Conservation (phyloP, 208 protist species). For the Porcisia deanei region DNA sequence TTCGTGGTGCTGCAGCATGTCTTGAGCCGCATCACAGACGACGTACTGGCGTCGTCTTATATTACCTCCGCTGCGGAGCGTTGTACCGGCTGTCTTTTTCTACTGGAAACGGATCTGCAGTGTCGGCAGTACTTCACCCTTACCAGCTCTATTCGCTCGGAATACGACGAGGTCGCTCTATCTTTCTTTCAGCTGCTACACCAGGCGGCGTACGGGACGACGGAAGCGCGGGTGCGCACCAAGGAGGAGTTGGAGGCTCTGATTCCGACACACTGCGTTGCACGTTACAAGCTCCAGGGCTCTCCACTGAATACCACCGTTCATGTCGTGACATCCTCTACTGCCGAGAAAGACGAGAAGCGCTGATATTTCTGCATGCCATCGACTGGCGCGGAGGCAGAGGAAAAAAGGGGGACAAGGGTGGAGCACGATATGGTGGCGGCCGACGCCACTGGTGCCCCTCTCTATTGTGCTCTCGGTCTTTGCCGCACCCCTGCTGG, state of each 20-base stretch:
- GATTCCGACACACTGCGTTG: conserved; percentile 27
- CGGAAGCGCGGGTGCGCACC: conserved; percentile 36
- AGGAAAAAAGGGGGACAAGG: too few relatives aligned
- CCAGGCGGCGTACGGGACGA: conserved; percentile 36
- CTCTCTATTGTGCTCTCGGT: too few relatives aligned
- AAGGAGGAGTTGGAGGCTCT: conserved; percentile 48
- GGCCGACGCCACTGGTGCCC: too few relatives aligned
- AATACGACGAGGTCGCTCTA: conserved; percentile 49
- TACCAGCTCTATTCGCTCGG: conserved; percentile 26
- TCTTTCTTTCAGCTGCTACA: conserved; percentile 56
- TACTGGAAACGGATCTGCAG: conserved; percentile 68
- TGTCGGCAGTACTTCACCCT: conserved; percentile 71
- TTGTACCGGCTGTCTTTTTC: conserved; percentile 47
- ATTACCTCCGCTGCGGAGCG: conserved; percentile 14
- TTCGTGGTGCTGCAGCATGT: conserved; percentile 83
- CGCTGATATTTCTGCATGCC: not conserved
- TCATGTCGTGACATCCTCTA: conserved; percentile 16
- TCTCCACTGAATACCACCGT: conserved; percentile 80
- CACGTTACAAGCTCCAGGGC: conserved; percentile 67
- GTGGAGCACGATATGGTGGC: too few relatives aligned
- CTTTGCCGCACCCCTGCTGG: too few relatives aligned
- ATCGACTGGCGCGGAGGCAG: not conserved
- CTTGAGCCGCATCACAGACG: conserved; percentile 38
- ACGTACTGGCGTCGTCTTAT: conserved; percentile 28
- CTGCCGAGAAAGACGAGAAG: not conserved